Base-by-base conservation (phyloP, 768 basidiomycete species). In the Lactarius indigo region DNA sequence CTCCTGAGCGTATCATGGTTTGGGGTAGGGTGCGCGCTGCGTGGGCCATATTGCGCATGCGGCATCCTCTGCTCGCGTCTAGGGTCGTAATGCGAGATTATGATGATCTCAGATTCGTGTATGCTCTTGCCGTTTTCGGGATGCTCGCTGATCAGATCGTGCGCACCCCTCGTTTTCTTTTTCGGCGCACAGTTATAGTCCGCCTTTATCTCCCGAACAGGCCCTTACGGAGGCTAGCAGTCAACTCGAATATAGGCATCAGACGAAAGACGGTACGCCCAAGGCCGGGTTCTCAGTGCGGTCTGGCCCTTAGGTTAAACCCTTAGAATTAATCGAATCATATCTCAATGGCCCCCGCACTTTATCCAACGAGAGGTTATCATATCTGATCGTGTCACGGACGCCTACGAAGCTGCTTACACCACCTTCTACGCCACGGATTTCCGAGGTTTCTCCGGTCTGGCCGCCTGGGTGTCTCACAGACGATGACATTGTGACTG, bases 321-420 rank as follows among this genome's bases (percentile, higher is more conserved):
- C 12, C 44, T 5, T 68, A 87, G 86, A 83, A 61, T 78, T 92
- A 12, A 84, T 93, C 66, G 82, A 89, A 64, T 72, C 76, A 0
- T 94, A 92, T 73, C 78, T 94, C 57, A 95, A 94, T 73, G 92
- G 91, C 1, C 81, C 88, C 0, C 84, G 92, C 26, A 90, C 86
- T 0, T 80, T 95, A 8, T 89, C 88, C 0, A 82, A 85, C 72
- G 76, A 85, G 2, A 81, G 85, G 8, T 80, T 93, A 18, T 88
- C 91, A 2, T 86, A 84, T 74, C 81, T 94, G 61, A 76, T 90
- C 50, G 70, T 89, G n/a, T 79, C 81, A 1, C 74, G 76, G 20
- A 69, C 74, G 15, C 69, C 70, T n/a, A 61, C 61, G 10, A 59
- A 64, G 33, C 64, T 75, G 44, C 78, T 73, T 10, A 77, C 75